Evolutionary conservation across 2,329 filamentous ascomycete species (phyloP).

Genomic region (Lasiodiplodia hormozganensis): DNA sequence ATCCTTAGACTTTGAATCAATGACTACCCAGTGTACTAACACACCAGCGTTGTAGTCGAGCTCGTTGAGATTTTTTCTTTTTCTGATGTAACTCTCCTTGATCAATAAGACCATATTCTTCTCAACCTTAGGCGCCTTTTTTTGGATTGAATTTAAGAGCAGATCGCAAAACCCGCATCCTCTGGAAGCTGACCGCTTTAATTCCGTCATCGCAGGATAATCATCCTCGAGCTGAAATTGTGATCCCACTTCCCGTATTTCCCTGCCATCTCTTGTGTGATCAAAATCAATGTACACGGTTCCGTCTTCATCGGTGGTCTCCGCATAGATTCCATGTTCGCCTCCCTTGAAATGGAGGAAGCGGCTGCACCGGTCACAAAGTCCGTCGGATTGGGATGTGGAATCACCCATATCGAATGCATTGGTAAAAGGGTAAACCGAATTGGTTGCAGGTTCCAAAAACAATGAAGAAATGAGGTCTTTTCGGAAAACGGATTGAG

Average conservation of each 20-base stretch:
- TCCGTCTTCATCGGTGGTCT: background rate
- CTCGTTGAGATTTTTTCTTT: too few species aligned
- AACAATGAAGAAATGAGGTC: too few species aligned
- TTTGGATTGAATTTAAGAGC: background rate
- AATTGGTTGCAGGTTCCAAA: too few species aligned
- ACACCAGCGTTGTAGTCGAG: too few species aligned
- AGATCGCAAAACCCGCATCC: background rate
- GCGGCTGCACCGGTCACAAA: background rate
- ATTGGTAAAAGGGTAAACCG: background rate
- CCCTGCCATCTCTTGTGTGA: too few species aligned
- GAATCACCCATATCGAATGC: background rate
- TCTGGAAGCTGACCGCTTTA: background rate
- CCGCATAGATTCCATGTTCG: background rate
- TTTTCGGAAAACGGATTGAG: too few species aligned
- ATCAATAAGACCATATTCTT: too few species aligned
- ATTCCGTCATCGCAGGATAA: background rate
- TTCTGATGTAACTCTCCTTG: too few species aligned
- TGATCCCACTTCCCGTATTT: background rate
- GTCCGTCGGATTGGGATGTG: background rate
- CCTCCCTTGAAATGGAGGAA: background rate
- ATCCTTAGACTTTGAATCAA: too few species aligned
- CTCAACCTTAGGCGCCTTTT: too few species aligned
- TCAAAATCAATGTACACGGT: background rate
- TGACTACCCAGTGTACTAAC: too few species aligned
- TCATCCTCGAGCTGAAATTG: background rate